phyloP scores from a whole-genome alignment of 495 filamentous ascomycete genomes.

The Jackrogersella minutella region DNA sequence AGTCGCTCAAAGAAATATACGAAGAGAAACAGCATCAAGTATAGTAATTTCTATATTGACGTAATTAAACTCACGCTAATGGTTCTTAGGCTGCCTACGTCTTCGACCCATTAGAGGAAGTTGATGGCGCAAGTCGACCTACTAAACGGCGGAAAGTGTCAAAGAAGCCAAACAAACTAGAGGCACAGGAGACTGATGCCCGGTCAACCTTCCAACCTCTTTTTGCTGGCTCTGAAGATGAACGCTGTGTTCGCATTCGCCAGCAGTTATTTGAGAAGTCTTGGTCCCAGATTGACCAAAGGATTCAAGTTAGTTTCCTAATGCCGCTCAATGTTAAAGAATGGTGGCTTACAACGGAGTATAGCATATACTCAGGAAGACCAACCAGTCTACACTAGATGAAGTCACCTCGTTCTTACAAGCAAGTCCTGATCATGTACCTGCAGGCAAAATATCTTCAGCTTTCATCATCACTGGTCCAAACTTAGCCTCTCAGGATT shows the following conservation, averaged over 20 bases:
- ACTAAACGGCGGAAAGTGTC: conserved; percentile 69
- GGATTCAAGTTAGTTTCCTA: conserved; percentile 68
- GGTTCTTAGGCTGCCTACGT: conserved; percentile 70
- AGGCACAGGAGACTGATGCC: conserved; percentile 16
- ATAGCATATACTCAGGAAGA: conserved; percentile 65
- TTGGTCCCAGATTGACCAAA: conserved; percentile 72
- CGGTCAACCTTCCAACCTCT: conserved; percentile 63
- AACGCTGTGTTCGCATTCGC: conserved; percentile 61
- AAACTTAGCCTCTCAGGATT: conserved; percentile 80
- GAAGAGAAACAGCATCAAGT: conserved; percentile 61
- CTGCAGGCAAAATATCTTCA: conserved; percentile 68
- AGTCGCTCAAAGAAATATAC: conserved; percentile 31
- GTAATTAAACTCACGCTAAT: conserved; percentile 34
- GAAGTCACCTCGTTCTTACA: conserved; percentile 73
- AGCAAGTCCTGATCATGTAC: conserved; percentile 50
- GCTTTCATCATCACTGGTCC: conserved; percentile 85
- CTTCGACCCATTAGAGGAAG: conserved; percentile 62
- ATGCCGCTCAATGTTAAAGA: conserved; percentile 2
- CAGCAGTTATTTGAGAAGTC: conserved; percentile 67
- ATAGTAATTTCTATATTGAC: conserved; percentile 21
- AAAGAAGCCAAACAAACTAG: conserved; percentile 41
- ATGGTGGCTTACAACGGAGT: conserved; percentile 11
- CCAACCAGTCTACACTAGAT: conserved; percentile 66
- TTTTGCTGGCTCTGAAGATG: conserved; percentile 67
- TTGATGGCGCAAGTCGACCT: conserved; percentile 57